Base-by-base conservation (phyloP, 805 yeast species). In the Candida maesae region DNA sequence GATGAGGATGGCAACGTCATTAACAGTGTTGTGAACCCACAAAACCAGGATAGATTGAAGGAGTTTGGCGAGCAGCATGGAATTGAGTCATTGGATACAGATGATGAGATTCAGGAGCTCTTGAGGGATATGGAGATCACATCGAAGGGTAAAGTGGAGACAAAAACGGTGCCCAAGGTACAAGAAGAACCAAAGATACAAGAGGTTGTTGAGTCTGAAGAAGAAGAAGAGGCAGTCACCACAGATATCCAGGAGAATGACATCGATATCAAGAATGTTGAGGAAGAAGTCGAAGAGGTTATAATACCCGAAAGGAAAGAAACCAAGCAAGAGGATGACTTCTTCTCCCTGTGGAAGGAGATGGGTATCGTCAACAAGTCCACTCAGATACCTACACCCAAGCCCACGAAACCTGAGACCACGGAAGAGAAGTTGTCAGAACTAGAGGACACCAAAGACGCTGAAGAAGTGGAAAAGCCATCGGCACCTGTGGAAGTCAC, bases 1-100 rank as follows among this genome's bases (percentile, higher is more conserved):
- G 96, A 89, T 60, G 96, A 86, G 1, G 80, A 84, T n/a, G 96
- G 79, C 0, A 78, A 84, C 45, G 71, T 89, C 2, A 56, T 84
- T 1, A 59, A 46, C 12, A 56, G 77, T n/a, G 50, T 65, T 3
- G 65, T 78, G 3, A 64, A 64, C 23, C 75, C 76, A 0, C 64
- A 68, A 18, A 52, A 56, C 27, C 52, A 50, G 18, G 52, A 52
- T 41, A 47, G 44, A 21, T 33, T 61, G 14, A 42, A 50, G 17
- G 51, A 45, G 8, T 49, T 63, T 20, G 54, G 59, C 8, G 47
- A 53, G 19, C 15, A 39, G 4, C 43, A 44, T 36, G 51, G 34
- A 10, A 24, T 38, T 4, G 39, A 39, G n/a, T n/a, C n/a, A 14
- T 16, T 6, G n/a, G 39, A 37, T 17, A 39, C 46, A 21, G 49